Evolutionary conservation across 2,329 filamentous ascomycete genomes (phyloP), one percentile per base, ranked within the genome.

Genomic region (Paecilomyces sp.): DNA sequence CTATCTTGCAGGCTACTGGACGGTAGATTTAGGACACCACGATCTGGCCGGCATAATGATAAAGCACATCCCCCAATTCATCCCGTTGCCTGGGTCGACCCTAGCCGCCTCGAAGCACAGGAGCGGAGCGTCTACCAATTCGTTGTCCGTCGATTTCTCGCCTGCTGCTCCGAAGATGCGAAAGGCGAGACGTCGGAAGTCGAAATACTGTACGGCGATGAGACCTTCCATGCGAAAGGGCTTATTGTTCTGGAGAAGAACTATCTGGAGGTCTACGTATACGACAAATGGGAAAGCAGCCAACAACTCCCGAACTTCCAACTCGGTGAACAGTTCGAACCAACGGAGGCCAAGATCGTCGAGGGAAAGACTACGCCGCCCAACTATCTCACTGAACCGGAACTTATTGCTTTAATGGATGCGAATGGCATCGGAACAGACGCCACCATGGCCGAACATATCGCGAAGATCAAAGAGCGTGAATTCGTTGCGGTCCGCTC

Each of bases 391-490:
- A 97, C 94, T 0, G 94, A 99, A 72, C 92, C 94, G 0, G 94
- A 99, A 71, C 81, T 99, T 28, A 96, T 99, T 70, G 89, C 89
- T 2, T 83, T 99, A 11, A 99, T 99, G 94, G 94, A 99, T 77
- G 92, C 91, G 53, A 99, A 99, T 71, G 94, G 94, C 1, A 99
- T 99, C 64, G 94, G 94, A 12, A 99, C 94, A 9, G 94, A 99
- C 77, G 94, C 94, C 6, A 99, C 94, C 1, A 99, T 99, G 94
- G 94, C 94, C 0, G 94, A 99, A 68, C 94, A 99, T 71, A 99
- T 99, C 68, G 87, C 90, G 61, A 99, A 93, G 75, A 96, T 99
- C 67, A 92, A 97, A 74, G 86, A 92, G 60, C 83, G 94, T 61
- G 83, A 92, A 66, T 99, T 99, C 69, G 93, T 92, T 56, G 85